phyloP scores from a whole-genome alignment of 495 filamentous ascomycete species.

The Penicilliopsis zonata region DNA sequence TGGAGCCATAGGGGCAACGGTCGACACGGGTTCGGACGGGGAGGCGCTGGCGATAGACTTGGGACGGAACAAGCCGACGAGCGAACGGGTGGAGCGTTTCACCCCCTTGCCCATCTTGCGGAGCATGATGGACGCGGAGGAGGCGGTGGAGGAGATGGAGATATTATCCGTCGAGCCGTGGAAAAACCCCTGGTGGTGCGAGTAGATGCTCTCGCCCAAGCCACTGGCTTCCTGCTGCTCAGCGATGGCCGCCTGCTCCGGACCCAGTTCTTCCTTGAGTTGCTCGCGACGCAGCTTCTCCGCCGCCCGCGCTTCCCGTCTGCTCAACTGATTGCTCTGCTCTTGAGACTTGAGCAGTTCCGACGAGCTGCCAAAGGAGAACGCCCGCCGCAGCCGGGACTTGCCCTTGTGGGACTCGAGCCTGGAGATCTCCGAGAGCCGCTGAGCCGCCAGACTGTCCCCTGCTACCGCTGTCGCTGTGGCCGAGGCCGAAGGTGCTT shows the following conservation, averaged over 20 bases:
- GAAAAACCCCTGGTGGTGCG: slow-evolving; percentile 70
- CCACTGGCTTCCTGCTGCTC: slow-evolving; percentile 83
- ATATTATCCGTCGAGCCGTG: slow-evolving; percentile 90
- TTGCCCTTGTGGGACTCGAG: slow-evolving; percentile 63
- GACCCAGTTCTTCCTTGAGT: slow-evolving; percentile 61
- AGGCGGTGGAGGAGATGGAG: slow-evolving; percentile 94
- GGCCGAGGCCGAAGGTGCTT: no score
- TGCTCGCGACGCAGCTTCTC: slow-evolving; percentile 60
- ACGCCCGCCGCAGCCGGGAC: slow-evolving; percentile 80
- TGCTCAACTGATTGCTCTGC: slow-evolving; percentile 46
- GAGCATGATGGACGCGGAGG: slow-evolving; percentile 97
- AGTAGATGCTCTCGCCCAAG: slow-evolving; percentile 88
- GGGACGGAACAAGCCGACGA: slow-evolving; percentile 90
- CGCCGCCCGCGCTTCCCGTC: slow-evolving; percentile 40
- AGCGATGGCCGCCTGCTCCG: slow-evolving; percentile 82
- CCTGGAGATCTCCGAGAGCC: slow-evolving; percentile 69
- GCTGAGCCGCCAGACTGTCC: slow-evolving; percentile 63
- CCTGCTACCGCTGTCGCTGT: no score
- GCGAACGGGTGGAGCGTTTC: slow-evolving; percentile 81
- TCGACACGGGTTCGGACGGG: slow-evolving; percentile 52
- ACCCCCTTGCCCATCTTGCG: slow-evolving; percentile 97
- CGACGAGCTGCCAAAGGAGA: slow-evolving; percentile 93
- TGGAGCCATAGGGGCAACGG: slow-evolving; percentile 55
- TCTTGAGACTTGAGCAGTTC: slow-evolving; percentile 72
- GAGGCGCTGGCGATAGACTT: slow-evolving; percentile 79